Evolutionary conservation across 139 green algal species (phyloP), one percentile per base, ranked within the genome.

Genomic region (Parachlorella kessleri): DNA sequence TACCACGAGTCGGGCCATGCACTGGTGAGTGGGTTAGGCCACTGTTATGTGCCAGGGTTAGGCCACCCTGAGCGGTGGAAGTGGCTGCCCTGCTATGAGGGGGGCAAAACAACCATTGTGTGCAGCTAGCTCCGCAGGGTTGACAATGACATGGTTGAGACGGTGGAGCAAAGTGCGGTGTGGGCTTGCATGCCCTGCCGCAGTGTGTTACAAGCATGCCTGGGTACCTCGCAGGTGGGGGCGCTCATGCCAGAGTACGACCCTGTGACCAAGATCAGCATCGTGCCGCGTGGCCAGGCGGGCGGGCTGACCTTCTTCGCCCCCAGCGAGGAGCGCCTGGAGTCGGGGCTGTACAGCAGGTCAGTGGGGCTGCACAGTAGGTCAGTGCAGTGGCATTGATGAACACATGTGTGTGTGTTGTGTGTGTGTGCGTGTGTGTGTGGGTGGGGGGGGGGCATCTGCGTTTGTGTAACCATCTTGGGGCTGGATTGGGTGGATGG

Each of bases 221-320:
- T 67, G 36, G 33, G 33, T 5, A 7, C 54, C 55, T 28, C 32
- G 38, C 75, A 80, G 75, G 75, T 99, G 39, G 97, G 97, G 75
- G 95, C 95, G 7, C 88, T 99, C 24, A 99, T 99, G 96, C 97
- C 97, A 10, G 97, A 99, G 89, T 99, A 99, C 83, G 97, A 99
- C 90, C 92, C 97, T 1, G 97, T 99, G 28, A 95, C 94, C 76
- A 99, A 99, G 90, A 99, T 99, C 88, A 95, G 87, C 77, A 99
- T 99, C 78, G 96, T 99, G 59, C 97, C 97, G 3, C 93, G 97
- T 55, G 97, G 97, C 39, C 84, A 79, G 66, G 97, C 97, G 28
- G 97, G 97, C 66, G 97, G 97, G 41, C 89, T 99, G 18, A 98
- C 95, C 59, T 98, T 98, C 90, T 98, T 98, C 75, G 94, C 94